These are phyloP conservation scores for Gonium pectorale DNA, from an alignment of 139 green algal genomes.

Conservation along the genomic window DNA sequence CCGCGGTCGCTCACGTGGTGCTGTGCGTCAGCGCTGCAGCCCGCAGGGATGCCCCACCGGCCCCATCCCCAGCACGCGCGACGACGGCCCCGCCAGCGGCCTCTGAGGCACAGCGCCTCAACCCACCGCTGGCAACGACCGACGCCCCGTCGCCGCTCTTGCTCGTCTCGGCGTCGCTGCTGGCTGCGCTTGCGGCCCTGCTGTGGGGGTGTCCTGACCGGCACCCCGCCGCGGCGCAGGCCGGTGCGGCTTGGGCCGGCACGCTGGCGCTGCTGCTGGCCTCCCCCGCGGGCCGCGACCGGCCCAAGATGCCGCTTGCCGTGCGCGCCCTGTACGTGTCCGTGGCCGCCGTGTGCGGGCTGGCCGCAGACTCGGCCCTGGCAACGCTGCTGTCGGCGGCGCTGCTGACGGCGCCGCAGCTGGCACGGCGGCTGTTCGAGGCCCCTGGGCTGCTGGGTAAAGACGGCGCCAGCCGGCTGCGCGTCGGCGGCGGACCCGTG, in stretches of 20 bases:
- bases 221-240: not conserved
- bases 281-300: not conserved
- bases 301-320: not conserved
- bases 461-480: not conserved
- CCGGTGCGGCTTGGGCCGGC: not conserved
- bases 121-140: too few species aligned
- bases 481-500: slow-evolving; percentile 9
- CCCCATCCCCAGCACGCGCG: too few species aligned
- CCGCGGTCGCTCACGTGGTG: too few species aligned
- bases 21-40: too few species aligned
- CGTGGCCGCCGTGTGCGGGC: not conserved
- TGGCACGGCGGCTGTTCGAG: not conserved
- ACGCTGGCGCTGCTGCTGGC: not conserved
- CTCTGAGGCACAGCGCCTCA: too few species aligned
- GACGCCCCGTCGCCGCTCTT: too few species aligned
- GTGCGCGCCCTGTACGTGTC: not conserved
- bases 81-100: too few species aligned
- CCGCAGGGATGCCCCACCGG: too few species aligned
- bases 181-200: too few species aligned
- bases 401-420: not conserved
- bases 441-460: not conserved
- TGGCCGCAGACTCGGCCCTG: not conserved
- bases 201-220: too few species aligned
- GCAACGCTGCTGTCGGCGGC: not conserved
- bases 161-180: too few species aligned